Conservation (phyloP, 495 filamentous ascomycete species). For the Talaromyces liani region DNA sequence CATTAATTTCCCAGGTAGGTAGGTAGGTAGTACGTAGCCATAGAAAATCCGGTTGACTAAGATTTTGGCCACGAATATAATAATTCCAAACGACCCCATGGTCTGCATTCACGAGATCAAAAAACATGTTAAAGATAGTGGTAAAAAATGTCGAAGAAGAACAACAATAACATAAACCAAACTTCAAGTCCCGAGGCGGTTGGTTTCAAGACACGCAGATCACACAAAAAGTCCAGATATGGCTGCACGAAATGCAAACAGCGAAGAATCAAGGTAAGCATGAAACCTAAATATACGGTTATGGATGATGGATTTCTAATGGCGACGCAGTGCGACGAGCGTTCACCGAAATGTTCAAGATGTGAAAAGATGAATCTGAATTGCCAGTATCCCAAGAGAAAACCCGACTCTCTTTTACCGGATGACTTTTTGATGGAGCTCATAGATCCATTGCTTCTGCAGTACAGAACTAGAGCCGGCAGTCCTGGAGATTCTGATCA, state of each 20-base stretch:
- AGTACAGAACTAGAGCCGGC: not conserved
- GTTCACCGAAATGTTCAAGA: conserved; percentile 19
- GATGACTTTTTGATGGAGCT: not conserved
- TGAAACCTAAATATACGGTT: not conserved
- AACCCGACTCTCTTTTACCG: not conserved
- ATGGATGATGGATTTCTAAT: conserved; percentile 6
- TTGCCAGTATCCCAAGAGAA: conserved; percentile 15
- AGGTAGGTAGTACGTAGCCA: not conserved
- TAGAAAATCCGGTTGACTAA: not conserved
- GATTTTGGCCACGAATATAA: not conserved
- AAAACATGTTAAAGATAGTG: not conserved
- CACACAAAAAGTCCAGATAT: conserved; percentile 29
- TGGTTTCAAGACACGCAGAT: conserved; percentile 17
- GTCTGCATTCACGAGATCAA: not conserved
- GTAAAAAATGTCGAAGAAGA: not conserved
- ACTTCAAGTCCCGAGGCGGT: conserved; percentile 3
- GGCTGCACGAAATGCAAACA: conserved; percentile 30
- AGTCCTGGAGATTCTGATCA: not conserved
- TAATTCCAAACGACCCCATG: not conserved
- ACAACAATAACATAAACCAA: not conserved
- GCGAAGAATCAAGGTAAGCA: conserved; percentile 26
- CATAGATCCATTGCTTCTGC: not conserved
- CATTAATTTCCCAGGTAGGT: not conserved
- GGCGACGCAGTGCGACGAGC: conserved; percentile 17
- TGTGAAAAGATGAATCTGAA: conserved; percentile 15